Base-by-base conservation (phyloP, 2,329 filamentous ascomycete genomes). In the Aspergillus calidoustus region DNA sequence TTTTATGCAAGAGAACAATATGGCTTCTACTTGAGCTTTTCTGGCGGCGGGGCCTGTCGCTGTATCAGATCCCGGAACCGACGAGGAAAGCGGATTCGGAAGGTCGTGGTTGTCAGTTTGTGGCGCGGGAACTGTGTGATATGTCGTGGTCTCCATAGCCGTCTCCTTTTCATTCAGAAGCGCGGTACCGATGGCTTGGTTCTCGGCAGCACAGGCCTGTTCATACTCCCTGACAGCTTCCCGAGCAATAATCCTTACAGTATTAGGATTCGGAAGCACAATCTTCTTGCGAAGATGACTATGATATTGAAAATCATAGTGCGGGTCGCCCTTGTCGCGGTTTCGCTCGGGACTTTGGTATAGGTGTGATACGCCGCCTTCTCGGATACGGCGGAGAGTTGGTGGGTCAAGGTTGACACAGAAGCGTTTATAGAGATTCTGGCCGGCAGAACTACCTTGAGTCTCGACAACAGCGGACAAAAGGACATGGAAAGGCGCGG, bases 401-500 rank as follows among this genome's bases (percentile, higher is more conserved):
- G 69, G 64, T 9, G 69, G 68, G 5, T 55, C 58, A 22, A 68
- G 68, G 47, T 74, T 69, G 38, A 76, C 65, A 56, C 80, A 83
- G 80, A 84, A 87, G 41, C 71, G 73, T 9, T 81, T 71, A 59
- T 84, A 83, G 38, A 87, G 66, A 4, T 68, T 73, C 60, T 76
- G 80, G 61, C 83, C 87, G 38, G 76, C 76, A 9, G 64, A 59
- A 60, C 80, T 82, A 57, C 82, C 83, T 51, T 82, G 79, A 0
- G 76, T 76, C 30, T 82, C 79, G 3, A 85, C 81, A 8, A 87
- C 76, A n/a, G 83, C 84, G 48, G 81, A 76, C 7, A 90, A 81
- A 7, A 87, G 63, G 19, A 70, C 68, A 63, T 86, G 83, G 77
- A 87, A 87, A 6, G 81, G 72, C 3, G 71, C 69, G 0, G 77